phyloP scores from a whole-genome alignment of 2,329 filamentous ascomycete species.

The Ceratocystis cacaofunesta region DNA sequence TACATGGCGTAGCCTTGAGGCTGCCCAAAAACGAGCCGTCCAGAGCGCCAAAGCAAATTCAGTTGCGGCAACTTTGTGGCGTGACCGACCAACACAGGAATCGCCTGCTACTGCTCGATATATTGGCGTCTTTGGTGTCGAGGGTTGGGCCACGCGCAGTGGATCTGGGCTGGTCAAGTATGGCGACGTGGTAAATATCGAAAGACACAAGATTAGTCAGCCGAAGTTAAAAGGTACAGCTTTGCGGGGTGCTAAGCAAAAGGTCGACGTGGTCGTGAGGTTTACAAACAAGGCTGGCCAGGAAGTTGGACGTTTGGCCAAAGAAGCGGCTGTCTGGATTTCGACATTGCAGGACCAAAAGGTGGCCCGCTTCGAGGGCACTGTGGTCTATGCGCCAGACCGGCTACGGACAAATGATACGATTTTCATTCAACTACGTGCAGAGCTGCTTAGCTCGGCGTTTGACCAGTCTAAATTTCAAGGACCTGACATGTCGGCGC shows the following conservation, averaged over 20 bases:
- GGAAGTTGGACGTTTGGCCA: constrained; percentile 75
- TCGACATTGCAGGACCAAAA: constrained; percentile 83
- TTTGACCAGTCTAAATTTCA: constrained; percentile 27
- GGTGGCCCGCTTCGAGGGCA: constrained; percentile 73
- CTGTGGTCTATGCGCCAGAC: constrained; percentile 80
- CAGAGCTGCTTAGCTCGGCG: constrained; percentile 57
- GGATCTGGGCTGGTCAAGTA: constrained; percentile 61
- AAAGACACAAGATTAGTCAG: constrained; percentile 51
- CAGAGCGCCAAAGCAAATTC: constrained; percentile 4
- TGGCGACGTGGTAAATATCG: constrained; percentile 71
- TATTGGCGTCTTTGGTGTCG: constrained; percentile 80
- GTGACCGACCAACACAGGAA: constrained; percentile 19
- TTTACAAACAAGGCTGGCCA: constrained; percentile 68
- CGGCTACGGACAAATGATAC: constrained; percentile 79
- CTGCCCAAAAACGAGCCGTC: constrained; percentile 4
- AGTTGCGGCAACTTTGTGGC: constrained; percentile 2
- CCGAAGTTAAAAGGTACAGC: constrained; percentile 23
- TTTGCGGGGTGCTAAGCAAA: constrained; percentile 42
- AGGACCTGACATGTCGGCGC: constrained; percentile 20
- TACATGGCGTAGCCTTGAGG: constrained; percentile 33
- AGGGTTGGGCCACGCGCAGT: constrained; percentile 82
- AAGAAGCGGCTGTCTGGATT: constrained; percentile 81
- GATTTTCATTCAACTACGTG: constrained; percentile 75
- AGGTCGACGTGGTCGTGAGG: constrained; percentile 75
- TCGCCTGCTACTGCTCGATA: constrained; percentile 39